These are phyloP conservation scores for Macrolepiota albuminosa DNA, from an alignment of 768 basidiomycete species.

Conservation along the genomic window DNA sequence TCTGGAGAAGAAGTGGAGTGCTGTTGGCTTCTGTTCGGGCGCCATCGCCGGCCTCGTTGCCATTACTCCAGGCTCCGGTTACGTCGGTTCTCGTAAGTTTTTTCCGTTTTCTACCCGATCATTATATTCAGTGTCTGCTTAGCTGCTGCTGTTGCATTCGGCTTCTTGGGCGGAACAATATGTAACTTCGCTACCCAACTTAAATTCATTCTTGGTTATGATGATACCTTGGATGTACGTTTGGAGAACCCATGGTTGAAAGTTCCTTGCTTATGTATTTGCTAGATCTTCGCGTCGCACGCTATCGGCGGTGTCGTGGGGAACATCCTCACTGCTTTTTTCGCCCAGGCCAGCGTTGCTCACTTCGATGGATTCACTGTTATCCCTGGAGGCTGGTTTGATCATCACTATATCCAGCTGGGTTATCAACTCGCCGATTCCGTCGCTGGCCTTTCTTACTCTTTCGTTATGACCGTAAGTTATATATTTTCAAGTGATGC, in stretches of 20 bases:
- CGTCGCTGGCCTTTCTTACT: slow-evolving; percentile 57
- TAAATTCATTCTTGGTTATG: slow-evolving; percentile 75
- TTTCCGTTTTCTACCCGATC: neutral
- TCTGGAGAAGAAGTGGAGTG: slow-evolving; percentile 89
- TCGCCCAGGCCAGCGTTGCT: slow-evolving; percentile 79
- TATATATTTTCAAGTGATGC: neutral
- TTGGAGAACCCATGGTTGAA: neutral
- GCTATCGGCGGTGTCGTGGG: slow-evolving; percentile 75
- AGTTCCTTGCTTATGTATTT: neutral
- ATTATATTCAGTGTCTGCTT: neutral
- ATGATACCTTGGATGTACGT: slow-evolving; percentile 76
- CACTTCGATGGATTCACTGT: slow-evolving; percentile 66
- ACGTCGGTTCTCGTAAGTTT: slow-evolving; percentile 66
- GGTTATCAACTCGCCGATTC: slow-evolving; percentile 83
- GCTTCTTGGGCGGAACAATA: slow-evolving; percentile 73
- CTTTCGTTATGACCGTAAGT: slow-evolving; percentile 73
- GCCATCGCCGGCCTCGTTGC: slow-evolving; percentile 89
- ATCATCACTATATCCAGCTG: slow-evolving; percentile 77
- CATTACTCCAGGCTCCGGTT: slow-evolving; percentile 84
- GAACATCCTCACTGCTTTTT: slow-evolving; percentile 82
- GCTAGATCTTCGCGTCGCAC: slow-evolving; percentile 85
- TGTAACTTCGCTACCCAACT: slow-evolving; percentile 97
- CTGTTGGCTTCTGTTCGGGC: slow-evolving; percentile 94
- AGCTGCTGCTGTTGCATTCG: slow-evolving; percentile 84
- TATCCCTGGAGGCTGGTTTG: slow-evolving; percentile 84